A percentile compares a stretch with the other conserved stretches of the same genome.
Conservation (phyloP, 177 flowering plant genomes). For the Vitis hybrid region DNA sequence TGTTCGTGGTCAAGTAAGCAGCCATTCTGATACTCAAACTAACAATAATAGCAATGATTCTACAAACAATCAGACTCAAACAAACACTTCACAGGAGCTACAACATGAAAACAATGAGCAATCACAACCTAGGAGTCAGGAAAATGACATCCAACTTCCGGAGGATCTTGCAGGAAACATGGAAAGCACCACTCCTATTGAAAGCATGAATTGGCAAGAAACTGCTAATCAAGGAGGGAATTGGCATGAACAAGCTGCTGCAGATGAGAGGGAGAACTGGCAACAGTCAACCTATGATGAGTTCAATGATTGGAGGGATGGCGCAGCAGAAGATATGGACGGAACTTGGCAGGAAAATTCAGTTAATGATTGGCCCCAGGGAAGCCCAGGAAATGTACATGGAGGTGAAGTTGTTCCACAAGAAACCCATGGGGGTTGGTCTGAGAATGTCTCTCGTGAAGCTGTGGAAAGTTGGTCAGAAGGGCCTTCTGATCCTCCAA, state of each 20-base stretch:
- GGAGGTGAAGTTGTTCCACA: slow-evolving; percentile 15
- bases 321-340: slow-evolving; percentile 35
- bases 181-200: slow-evolving; percentile 28
- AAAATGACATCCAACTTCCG: slow-evolving; percentile 25
- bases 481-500: slow-evolving; percentile 59
- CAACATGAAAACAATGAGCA: slow-evolving; percentile 37
- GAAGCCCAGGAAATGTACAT: slow-evolving; percentile 18
- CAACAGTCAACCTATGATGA: slow-evolving; percentile 39
- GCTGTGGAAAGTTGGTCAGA: slow-evolving; percentile 57
- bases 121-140: slow-evolving; percentile 41
- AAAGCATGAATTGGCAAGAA: slow-evolving; percentile 40
- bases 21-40: slow-evolving; percentile 32
- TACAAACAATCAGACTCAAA: slow-evolving; percentile 23
- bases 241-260: slow-evolving; percentile 42
- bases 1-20: slow-evolving; percentile 81
- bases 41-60: slow-evolving; percentile 25
- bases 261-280: slow-evolving; percentile 48
- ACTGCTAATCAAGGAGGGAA: slow-evolving; percentile 37
- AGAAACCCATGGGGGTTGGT: slow-evolving; percentile 50
- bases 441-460: slow-evolving; percentile 48
- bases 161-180: slow-evolving; percentile 30
- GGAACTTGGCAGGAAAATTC: slow-evolving; percentile 51
- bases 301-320: slow-evolving; percentile 47
- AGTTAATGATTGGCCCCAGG: slow-evolving; percentile 44
- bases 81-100: slow-evolving; percentile 20